These are phyloP conservation scores for Citrus glauca DNA, from an alignment of 345 rosid species.

Conservation along the genomic window DNA sequence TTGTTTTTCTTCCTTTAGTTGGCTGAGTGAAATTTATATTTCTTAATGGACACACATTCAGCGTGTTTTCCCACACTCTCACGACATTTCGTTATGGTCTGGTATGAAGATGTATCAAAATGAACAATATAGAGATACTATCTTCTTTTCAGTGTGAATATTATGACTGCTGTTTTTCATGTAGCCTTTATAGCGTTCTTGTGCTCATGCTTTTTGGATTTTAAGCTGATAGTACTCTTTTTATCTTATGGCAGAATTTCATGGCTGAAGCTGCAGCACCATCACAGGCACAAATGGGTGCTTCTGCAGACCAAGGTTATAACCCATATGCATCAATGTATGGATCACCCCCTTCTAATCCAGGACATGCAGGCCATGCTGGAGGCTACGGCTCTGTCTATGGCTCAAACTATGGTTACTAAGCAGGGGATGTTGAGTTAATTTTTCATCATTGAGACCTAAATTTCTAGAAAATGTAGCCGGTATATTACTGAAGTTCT, in stretches of 20 bases:
- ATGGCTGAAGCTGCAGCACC: slow-evolving; percentile 88
- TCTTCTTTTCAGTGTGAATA: not conserved
- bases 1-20: not conserved
- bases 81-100: not conserved
- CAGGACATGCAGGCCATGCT: slow-evolving; percentile 49
- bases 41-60: not conserved
- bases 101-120: not conserved
- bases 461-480: not conserved
- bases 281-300: slow-evolving; percentile 49
- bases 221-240: slow-evolving; percentile 1
- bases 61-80: not conserved
- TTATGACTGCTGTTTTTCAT: not conserved
- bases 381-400: slow-evolving; percentile 75
- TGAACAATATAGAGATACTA: too few relatives aligned
- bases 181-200: not conserved
- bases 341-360: slow-evolving; percentile 76
- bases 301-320: slow-evolving; percentile 74
- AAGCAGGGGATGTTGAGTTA: slow-evolving; percentile 10
- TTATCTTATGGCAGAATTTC: slow-evolving; percentile 64
- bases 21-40: not conserved
- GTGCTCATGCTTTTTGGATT: not conserved
- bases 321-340: slow-evolving; percentile 79
- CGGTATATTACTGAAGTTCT: slow-evolving; percentile 2
- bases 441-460: not conserved
- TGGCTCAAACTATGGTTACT: slow-evolving; percentile 75